phyloP scores from a whole-genome alignment of 1,284 basidiomycete genomes.

The Leccinum fuscescens region DNA sequence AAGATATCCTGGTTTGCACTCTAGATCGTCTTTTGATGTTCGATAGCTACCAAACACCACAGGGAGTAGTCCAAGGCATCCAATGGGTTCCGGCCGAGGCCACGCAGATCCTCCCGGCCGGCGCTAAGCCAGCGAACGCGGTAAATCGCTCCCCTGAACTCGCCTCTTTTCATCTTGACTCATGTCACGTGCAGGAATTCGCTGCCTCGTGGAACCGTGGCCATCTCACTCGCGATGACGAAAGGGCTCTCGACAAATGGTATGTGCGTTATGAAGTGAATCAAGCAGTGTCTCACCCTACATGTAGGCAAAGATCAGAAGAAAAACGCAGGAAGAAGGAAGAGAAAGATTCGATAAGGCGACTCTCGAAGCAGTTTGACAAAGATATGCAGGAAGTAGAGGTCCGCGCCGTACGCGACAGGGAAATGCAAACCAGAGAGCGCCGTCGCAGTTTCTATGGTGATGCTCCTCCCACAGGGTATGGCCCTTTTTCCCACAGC shows the following conservation, averaged over 20 bases:
- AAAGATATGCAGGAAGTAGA: conserved; percentile 51
- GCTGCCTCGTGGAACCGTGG: conserved; percentile 53
- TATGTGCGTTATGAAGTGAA: conserved; percentile 28
- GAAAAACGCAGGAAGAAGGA: conserved; percentile 55
- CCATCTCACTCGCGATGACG: conserved; percentile 40
- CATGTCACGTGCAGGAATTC: conserved; percentile 47
- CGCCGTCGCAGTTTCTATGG: conserved; percentile 36
- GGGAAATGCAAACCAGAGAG: conserved; percentile 43
- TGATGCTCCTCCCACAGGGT: conserved; percentile 26
- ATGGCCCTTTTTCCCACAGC: conserved; percentile 28
- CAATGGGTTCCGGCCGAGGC: conserved; percentile 75
- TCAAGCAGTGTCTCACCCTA: conserved; percentile 8
- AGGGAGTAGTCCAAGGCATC: conserved; percentile 65
- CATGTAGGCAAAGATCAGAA: conserved; percentile 54
- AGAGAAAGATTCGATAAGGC: conserved; percentile 53
- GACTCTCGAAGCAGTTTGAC: conserved; percentile 46
- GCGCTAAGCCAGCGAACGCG: conserved; percentile 55
- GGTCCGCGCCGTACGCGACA: conserved; percentile 50
- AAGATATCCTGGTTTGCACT: conserved; percentile 18
- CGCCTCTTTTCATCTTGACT: neutral
- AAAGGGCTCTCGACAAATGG: conserved; percentile 49
- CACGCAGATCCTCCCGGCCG: conserved; percentile 54
- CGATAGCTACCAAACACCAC: conserved; percentile 65
- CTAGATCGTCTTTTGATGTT: conserved; percentile 20
- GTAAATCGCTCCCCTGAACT: conserved; percentile 36